These are phyloP conservation scores for Austropuccinia psidii DNA, from an alignment of 1,284 basidiomycete genomes.

Conservation along the genomic window DNA sequence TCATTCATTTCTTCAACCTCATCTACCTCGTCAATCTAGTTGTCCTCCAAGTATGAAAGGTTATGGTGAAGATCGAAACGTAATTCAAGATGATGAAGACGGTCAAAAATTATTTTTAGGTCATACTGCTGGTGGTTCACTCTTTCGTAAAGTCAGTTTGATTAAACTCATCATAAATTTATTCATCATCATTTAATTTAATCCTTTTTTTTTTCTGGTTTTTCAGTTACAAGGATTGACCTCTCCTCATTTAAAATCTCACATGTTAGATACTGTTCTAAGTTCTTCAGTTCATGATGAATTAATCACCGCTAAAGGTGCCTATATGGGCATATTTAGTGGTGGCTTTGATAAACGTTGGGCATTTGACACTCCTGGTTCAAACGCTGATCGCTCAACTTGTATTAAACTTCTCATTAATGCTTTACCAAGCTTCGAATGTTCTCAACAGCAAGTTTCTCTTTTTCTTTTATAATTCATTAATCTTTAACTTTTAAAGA, in stretches of 20 bases:
- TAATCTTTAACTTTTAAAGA: background rate
- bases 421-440: conserved; percentile 1
- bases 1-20: background rate
- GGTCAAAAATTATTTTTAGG: conserved; percentile 33
- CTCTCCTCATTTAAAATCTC: conserved; percentile 10
- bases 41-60: conserved; percentile 23
- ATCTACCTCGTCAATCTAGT: conserved; percentile 20
- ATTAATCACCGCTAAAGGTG: conserved; percentile 28
- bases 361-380: conserved; percentile 27
- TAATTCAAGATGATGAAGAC: conserved; percentile 31
- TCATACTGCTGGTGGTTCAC: conserved; percentile 9
- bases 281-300: background rate
- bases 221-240: conserved; percentile 24
- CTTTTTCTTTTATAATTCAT: background rate
- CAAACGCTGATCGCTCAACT: background rate
- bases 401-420: conserved; percentile 2
- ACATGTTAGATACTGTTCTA: background rate
- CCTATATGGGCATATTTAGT: conserved; percentile 32
- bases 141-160: conserved; percentile 18
- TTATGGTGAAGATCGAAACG: conserved; percentile 18
- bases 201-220: background rate
- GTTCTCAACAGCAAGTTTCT: conserved; percentile 5
- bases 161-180: background rate
- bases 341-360: conserved; percentile 23
- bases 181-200: background rate